Conservation (phyloP, 345 rosid species). For the Trapa incisa region DNA sequence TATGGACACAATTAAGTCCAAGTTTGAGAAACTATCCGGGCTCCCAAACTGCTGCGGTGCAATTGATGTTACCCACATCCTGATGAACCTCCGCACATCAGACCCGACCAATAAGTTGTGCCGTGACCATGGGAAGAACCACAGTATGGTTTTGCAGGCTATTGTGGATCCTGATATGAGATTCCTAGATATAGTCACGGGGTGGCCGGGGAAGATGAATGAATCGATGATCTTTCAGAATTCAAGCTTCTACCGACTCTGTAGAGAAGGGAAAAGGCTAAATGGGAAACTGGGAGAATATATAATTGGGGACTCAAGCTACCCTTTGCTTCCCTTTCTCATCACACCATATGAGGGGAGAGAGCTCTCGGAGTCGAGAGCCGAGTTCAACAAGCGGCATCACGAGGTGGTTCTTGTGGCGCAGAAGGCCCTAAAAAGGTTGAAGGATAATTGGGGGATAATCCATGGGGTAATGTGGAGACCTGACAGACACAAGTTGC, state of each 20-base stretch:
- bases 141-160: constrained; percentile 55
- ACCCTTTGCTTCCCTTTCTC: constrained; percentile 48
- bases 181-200: constrained; percentile 51
- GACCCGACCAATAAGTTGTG: constrained; percentile 36
- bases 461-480: constrained; percentile 58
- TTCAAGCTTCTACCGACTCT: constrained; percentile 32
- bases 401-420: constrained; percentile 34
- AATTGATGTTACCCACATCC: constrained; percentile 42
- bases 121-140: constrained; percentile 45
- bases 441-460: constrained; percentile 50
- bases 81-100: constrained; percentile 37
- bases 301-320: constrained; percentile 45
- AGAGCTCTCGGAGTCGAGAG: constrained; percentile 23
- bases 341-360: constrained; percentile 35
- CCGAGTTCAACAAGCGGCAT: constrained; percentile 35
- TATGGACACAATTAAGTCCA: constrained; percentile 31
- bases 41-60: constrained; percentile 59
- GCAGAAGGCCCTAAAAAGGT: constrained; percentile 33
- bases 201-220: constrained; percentile 58
- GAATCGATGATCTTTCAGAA: constrained; percentile 32
- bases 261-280: constrained; percentile 36
- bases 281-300: constrained; percentile 45
- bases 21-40: constrained; percentile 38
- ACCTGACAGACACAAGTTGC: constrained; percentile 49
- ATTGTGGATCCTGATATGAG: constrained; percentile 48